A percentile compares a stretch with the other conserved stretches of the same genome.
Conservation (phyloP, 169 alveolate species). For the Plasmodium gaboni region DNA sequence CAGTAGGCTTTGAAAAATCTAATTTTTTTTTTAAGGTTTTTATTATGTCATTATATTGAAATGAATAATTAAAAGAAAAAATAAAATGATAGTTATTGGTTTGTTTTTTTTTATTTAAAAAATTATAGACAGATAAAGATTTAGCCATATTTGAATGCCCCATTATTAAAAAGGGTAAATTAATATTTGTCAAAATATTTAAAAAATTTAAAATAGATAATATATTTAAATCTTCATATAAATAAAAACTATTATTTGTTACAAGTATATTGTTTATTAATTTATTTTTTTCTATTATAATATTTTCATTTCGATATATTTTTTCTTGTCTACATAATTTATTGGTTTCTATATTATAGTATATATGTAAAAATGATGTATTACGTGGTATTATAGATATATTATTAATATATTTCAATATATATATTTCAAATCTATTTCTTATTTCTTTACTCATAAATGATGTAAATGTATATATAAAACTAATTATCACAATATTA, state of each 20-base stretch:
- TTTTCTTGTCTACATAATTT: constrained; percentile 44
- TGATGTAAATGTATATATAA: constrained; percentile 39
- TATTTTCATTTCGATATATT: constrained; percentile 16
- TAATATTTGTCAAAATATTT: neutral
- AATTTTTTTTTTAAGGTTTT: constrained; percentile 9
- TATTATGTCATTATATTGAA: constrained; percentile 18
- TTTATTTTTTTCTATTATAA: constrained; percentile 11
- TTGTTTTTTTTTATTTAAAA: constrained; percentile 13
- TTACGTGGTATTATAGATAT: constrained; percentile 48
- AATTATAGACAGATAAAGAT: constrained; percentile 26
- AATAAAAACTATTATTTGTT: constrained; percentile 9
- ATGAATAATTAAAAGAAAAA: constrained; percentile 22
- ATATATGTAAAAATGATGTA: constrained; percentile 31
- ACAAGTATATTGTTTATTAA: constrained; percentile 15
- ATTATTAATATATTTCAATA: constrained; percentile 58
- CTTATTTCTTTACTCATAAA: constrained; percentile 35
- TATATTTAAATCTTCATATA: constrained; percentile 27
- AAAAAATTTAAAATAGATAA: constrained; percentile 27
- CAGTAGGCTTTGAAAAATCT: neutral
- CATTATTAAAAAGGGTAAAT: constrained; percentile 32
- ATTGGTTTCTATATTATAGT: constrained; percentile 42
- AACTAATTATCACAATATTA: constrained; percentile 34
- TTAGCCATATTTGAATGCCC: constrained; percentile 39
- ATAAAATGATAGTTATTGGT: constrained; percentile 7
- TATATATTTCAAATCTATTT: constrained; percentile 30